A percentile compares a stretch with the other conserved stretches of the same genome.
These are phyloP conservation scores for Staphylotrichum longicolle DNA, from an alignment of 495 filamentous ascomycete species.

Conservation along the genomic window DNA sequence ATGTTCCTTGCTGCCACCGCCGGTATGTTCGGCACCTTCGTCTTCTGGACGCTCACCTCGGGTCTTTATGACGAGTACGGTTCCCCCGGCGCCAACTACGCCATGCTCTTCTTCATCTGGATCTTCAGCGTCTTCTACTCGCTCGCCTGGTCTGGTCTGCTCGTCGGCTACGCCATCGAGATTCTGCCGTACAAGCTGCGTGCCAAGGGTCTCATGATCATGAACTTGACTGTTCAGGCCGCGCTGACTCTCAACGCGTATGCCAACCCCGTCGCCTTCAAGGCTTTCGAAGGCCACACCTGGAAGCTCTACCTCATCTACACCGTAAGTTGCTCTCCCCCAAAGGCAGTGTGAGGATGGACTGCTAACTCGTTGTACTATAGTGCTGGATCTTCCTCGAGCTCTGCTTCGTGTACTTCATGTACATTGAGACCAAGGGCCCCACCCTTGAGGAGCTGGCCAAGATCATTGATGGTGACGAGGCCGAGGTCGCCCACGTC, in stretches of 20 bases:
- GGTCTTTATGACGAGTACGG: conserved; percentile 42
- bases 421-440: conserved; percentile 65
- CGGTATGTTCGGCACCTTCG: conserved; percentile 59
- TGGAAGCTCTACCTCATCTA: conserved; percentile 67
- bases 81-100: conserved; percentile 43
- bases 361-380: neutral
- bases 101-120: conserved; percentile 58
- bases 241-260: conserved; percentile 55
- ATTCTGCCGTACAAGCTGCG: conserved; percentile 71
- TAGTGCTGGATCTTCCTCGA: conserved; percentile 58
- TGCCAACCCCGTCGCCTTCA: conserved; percentile 61
- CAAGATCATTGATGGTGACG: conserved; percentile 59
- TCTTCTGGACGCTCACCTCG: conserved; percentile 53
- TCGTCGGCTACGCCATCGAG: conserved; percentile 66
- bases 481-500: conserved; percentile 47
- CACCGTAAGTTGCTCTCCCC: conserved; percentile 38
- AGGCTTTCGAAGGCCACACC: conserved; percentile 43
- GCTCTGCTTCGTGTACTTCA: conserved; percentile 59
- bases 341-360: too few species aligned
- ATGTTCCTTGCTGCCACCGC: conserved; percentile 57
- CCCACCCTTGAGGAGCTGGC: conserved; percentile 65
- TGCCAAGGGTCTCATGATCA: conserved; percentile 55
- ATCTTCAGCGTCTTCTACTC: conserved; percentile 55
- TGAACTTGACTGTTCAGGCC: conserved; percentile 52
- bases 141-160: conserved; percentile 61